Evolutionary conservation across 306 rosid genomes (phyloP).

Genomic region (Clitoria ternatea): DNA sequence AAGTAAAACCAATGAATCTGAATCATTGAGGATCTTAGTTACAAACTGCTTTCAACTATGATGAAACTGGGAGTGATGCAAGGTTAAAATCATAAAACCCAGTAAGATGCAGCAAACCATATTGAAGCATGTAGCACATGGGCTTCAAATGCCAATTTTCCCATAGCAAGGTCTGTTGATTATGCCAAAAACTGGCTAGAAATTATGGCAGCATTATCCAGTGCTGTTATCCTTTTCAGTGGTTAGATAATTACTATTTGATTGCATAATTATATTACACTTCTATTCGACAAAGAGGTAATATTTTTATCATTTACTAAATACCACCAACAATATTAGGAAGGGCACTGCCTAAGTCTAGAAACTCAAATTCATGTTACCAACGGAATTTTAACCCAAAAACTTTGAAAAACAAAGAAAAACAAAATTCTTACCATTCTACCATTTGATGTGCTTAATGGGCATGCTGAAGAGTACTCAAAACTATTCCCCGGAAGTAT

Average conservation of each 20-base stretch:
- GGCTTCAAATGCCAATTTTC: neutral
- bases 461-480: conserved; percentile 97
- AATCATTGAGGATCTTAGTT: neutral
- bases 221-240: neutral
- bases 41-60: neutral
- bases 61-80: neutral
- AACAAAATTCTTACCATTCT: conserved; percentile 70
- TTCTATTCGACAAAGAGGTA: neutral
- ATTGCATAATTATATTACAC: neutral
- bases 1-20: neutral
- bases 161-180: neutral
- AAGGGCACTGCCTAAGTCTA: neutral
- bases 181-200: neutral
- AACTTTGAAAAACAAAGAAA: neutral
- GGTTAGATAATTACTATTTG: conserved; percentile 11
- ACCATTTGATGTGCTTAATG: conserved; percentile 79
- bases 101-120: neutral
- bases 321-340: neutral
- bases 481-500: conserved; percentile 82
- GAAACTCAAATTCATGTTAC: too few species aligned
- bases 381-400: neutral
- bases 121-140: conserved; percentile 3
- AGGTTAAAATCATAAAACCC: neutral
- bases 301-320: neutral
- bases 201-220: neutral